Percentiles rank a stretch among this genome's conserved stretches.
Evolutionary conservation across 2,329 filamentous ascomycete species (phyloP).

Genomic region (Sporothrix phasma): DNA sequence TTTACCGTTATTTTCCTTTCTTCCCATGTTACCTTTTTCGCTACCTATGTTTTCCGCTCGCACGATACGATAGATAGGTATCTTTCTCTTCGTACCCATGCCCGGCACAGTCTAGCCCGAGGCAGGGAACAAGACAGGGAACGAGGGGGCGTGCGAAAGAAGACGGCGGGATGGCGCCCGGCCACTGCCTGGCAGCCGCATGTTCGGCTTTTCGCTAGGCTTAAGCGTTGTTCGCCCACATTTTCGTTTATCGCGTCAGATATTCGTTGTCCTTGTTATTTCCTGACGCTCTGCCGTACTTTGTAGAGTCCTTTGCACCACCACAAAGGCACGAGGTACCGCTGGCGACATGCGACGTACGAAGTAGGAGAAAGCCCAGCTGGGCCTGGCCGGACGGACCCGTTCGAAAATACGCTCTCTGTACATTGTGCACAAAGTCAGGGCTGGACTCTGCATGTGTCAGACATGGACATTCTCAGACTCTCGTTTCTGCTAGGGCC

Average conservation of each 20-base stretch:
- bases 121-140: not conserved
- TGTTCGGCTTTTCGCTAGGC: conserved; percentile 1
- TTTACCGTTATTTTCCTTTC: not conserved
- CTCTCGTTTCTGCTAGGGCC: not conserved
- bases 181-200: not conserved
- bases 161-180: not conserved
- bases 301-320: not conserved
- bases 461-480: not conserved
- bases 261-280: not conserved
- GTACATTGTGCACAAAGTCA: not conserved
- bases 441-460: too few relatives aligned
- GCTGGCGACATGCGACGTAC: not conserved
- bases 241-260: not conserved
- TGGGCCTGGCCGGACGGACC: not conserved
- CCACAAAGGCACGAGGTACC: not conserved
- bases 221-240: not conserved
- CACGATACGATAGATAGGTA: conserved; percentile 8
- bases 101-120: conserved; percentile 7
- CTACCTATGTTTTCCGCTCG: not conserved
- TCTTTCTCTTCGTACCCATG: not conserved
- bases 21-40: not conserved
- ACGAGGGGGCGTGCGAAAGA: not conserved
- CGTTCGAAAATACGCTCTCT: not conserved
- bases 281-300: not conserved
- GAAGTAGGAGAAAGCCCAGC: not conserved